Conservation (phyloP, 768 basidiomycete genomes). For the Leccinellum luteum region DNA sequence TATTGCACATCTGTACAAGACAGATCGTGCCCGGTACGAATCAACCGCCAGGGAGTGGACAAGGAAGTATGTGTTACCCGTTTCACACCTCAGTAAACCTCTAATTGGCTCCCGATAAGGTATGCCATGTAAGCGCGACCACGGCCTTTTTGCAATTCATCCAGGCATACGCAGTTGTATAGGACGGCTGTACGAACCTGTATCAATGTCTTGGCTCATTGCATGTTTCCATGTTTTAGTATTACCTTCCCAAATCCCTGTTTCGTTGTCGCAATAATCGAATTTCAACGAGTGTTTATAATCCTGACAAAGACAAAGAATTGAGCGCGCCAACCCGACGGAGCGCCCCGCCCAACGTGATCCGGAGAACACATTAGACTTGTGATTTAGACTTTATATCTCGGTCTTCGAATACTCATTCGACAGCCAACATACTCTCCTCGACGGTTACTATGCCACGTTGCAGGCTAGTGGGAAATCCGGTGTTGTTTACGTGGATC, state of each 20-base stretch:
- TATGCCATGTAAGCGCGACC: constrained; percentile 52
- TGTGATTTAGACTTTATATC: not conserved
- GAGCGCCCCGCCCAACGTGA: no score
- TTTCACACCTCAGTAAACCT: not conserved
- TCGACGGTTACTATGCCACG: not conserved
- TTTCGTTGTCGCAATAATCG: constrained; percentile 15
- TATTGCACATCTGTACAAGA: constrained; percentile 99
- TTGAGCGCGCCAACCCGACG: no score
- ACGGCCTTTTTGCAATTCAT: constrained; percentile 22
- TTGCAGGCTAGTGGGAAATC: not conserved
- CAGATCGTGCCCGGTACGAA: constrained; percentile 94
- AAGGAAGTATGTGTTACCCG: constrained; percentile 75
- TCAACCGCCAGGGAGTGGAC: constrained; percentile 99
- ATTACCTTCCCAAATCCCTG: constrained; percentile 25
- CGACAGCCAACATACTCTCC: not conserved
- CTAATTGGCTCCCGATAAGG: constrained; percentile 22
- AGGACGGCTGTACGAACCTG: constrained; percentile 30
- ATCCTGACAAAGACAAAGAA: no score
- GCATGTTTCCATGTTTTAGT: constrained; percentile 34
- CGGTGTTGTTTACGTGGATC: not conserved
- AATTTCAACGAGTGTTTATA: constrained; percentile 18
- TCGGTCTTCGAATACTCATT: not conserved
- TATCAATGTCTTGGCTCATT: constrained; percentile 32
- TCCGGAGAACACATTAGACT: not conserved
- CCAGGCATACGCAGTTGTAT: constrained; percentile 27